phyloP scores from a whole-genome alignment of 2,329 filamentous ascomycete species.

The Colletotrichum sp. region DNA sequence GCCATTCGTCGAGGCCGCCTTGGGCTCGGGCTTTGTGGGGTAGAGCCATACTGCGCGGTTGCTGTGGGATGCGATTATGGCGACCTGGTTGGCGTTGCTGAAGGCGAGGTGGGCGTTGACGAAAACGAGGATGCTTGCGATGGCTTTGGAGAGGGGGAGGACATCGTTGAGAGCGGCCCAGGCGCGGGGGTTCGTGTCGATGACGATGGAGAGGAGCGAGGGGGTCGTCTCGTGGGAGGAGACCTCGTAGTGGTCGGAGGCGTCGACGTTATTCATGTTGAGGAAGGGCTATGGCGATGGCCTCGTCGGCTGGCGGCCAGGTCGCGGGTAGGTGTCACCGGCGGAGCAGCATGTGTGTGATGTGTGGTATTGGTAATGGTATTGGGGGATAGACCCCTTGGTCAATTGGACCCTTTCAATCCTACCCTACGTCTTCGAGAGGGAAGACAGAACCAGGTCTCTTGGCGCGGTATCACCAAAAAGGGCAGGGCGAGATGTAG shows the following conservation, averaged over 20 bases:
- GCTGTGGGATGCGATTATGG: slow-evolving; percentile 87
- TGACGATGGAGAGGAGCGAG: slow-evolving; percentile 85
- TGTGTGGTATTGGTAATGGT: background rate
- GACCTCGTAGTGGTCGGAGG: slow-evolving; percentile 65
- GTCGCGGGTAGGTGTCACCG: slow-evolving; percentile 9
- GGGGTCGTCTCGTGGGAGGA: slow-evolving; percentile 64
- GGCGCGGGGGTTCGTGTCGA: slow-evolving; percentile 96
- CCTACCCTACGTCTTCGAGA: slow-evolving; percentile 3
- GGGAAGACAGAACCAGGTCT: background rate
- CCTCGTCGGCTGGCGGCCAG: slow-evolving; percentile 15
- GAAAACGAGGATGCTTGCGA: slow-evolving; percentile 92
- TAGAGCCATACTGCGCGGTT: slow-evolving; percentile 91
- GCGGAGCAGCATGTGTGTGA: slow-evolving; percentile 5
- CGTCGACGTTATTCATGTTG: slow-evolving; percentile 62
- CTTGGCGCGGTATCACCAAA: slow-evolving; percentile 10
- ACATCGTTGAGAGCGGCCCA: slow-evolving; percentile 80
- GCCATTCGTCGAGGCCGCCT: slow-evolving; percentile 15
- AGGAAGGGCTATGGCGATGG: background rate
- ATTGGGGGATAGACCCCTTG: background rate
- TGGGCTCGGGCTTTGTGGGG: slow-evolving; percentile 53
- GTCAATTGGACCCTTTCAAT: background rate
- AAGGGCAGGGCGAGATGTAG: background rate
- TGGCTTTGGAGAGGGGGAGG: slow-evolving; percentile 81
- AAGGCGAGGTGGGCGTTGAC: slow-evolving; percentile 96
- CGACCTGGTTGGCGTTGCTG: slow-evolving; percentile 91